Percentiles rank a stretch among this genome's conserved stretches.
Evolutionary conservation across 805 yeast species (phyloP).

Genomic region (Metschnikowia hibisci): DNA sequence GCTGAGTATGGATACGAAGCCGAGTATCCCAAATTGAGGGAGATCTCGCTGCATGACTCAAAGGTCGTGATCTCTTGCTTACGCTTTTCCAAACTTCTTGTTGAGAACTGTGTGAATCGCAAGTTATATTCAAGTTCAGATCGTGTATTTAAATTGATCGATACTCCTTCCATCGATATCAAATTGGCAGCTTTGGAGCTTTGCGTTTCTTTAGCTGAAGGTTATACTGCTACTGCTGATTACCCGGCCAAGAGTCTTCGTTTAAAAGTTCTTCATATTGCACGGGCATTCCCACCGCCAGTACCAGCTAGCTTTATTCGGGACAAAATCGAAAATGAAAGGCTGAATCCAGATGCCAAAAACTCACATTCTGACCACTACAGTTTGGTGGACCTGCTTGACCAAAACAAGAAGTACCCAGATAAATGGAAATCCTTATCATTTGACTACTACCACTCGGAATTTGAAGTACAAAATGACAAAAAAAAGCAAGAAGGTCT

Average conservation of each 20-base stretch:
- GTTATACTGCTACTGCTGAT: constrained; percentile 44
- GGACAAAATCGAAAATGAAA: constrained; percentile 20
- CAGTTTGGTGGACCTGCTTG: constrained; percentile 45
- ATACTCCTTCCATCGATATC: constrained; percentile 56
- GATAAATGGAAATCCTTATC: constrained; percentile 53
- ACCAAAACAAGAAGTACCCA: constrained; percentile 44
- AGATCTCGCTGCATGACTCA: constrained; percentile 46
- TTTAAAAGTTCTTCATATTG: constrained; percentile 48
- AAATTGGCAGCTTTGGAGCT: constrained; percentile 59
- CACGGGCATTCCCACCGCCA: constrained; percentile 50
- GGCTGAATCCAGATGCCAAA: constrained; percentile 3
- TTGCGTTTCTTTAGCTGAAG: constrained; percentile 55
- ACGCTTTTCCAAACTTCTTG: constrained; percentile 55
- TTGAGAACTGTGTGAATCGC: constrained; percentile 68
- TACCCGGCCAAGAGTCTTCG: constrained; percentile 43
- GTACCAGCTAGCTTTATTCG: constrained; percentile 36
- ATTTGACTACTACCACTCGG: constrained; percentile 43
- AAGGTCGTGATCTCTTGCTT: constrained; percentile 48
- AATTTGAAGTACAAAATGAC: neutral
- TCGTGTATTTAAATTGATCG: constrained; percentile 53
- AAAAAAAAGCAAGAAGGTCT: constrained; percentile 41
- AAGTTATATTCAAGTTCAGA: constrained; percentile 65
- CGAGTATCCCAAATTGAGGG: constrained; percentile 44
- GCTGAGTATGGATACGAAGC: constrained; percentile 50
- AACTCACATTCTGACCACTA: constrained; percentile 34